Evolutionary conservation across 306 rosid species (phyloP).

Genomic region (Cucumis melo): DNA sequence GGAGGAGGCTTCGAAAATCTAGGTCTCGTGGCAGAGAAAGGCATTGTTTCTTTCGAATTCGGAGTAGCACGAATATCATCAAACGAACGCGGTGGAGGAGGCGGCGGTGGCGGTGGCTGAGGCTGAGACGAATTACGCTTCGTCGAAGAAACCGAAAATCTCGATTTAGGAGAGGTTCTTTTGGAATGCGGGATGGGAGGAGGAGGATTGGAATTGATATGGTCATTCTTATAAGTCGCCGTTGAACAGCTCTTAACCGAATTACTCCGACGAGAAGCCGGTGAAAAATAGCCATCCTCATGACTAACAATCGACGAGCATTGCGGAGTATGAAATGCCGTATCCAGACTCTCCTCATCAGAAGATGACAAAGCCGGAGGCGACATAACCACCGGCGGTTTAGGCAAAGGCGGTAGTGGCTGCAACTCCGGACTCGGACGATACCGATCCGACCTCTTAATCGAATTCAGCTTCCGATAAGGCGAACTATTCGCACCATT

Average conservation of each 20-base stretch:
- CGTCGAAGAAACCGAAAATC: slow-evolving; percentile 30
- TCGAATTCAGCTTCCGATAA: slow-evolving; percentile 62
- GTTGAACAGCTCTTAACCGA: slow-evolving; percentile 28
- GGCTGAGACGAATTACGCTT: slow-evolving; percentile 26
- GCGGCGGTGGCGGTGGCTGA: slow-evolving; percentile 15
- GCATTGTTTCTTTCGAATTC: not conserved
- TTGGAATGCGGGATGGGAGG: slow-evolving; percentile 62
- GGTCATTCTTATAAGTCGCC: slow-evolving; percentile 5
- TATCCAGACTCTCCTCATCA: slow-evolving; percentile 42
- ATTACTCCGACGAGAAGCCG: slow-evolving; percentile 47
- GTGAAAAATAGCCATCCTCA: slow-evolving; percentile 59
- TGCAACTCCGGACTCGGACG: slow-evolving; percentile 96
- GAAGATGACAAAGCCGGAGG: slow-evolving; percentile 38
- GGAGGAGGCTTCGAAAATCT: slow-evolving; percentile 53
- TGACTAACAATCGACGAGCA: slow-evolving; percentile 48
- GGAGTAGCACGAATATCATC: not conserved
- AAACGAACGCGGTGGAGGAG: slow-evolving; percentile 15
- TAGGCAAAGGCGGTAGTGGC: slow-evolving; percentile 69
- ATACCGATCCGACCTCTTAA: slow-evolving; percentile 74
- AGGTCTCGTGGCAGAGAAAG: slow-evolving; percentile 30
- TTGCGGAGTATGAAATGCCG: slow-evolving; percentile 72
- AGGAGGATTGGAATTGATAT: slow-evolving; percentile 6
- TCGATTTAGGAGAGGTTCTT: slow-evolving; percentile 76
- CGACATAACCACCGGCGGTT: slow-evolving; percentile 30
- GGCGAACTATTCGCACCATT: slow-evolving; percentile 50